Conservation (phyloP, 2,329 filamentous ascomycete species). For the Exophiala lecanii-corni region DNA sequence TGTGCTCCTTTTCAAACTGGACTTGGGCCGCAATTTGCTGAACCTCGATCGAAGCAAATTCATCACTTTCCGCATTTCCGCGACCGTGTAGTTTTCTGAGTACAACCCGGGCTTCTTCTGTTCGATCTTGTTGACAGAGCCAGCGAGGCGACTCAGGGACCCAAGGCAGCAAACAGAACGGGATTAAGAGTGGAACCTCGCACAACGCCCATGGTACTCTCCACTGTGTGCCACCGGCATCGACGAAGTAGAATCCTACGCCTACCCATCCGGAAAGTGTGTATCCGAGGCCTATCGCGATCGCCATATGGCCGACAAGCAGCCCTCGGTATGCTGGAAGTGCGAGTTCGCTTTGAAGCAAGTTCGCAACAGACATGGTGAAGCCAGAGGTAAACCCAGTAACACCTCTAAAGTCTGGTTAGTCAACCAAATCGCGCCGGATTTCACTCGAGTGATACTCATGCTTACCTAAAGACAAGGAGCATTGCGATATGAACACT, state of each 20-base stretch:
- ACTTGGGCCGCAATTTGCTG: conserved; percentile 1
- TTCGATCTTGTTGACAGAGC: neutral
- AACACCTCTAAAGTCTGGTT: too few species aligned
- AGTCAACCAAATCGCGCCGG: too few species aligned
- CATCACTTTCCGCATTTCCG: neutral
- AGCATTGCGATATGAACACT: conserved; percentile 8
- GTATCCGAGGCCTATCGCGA: neutral
- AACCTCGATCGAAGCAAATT: conserved; percentile 1
- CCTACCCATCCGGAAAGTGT: neutral
- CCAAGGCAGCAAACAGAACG: neutral
- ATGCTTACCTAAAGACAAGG: conserved; percentile 36
- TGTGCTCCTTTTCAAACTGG: neutral
- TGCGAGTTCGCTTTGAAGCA: too few species aligned
- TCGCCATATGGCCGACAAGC: neutral
- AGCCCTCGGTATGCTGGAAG: neutral
- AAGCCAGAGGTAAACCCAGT: conserved; percentile 1
- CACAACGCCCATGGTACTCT: neutral
- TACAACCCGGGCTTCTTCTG: neutral
- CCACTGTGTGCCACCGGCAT: neutral
- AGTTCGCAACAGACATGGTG: too few species aligned
- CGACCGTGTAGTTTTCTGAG: neutral
- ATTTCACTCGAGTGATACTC: too few species aligned
- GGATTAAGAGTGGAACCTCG: neutral
- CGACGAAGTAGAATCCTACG: neutral
- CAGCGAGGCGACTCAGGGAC: neutral